phyloP scores from a whole-genome alignment of 2,329 filamentous ascomycete species.

The Alternaria rosae region DNA sequence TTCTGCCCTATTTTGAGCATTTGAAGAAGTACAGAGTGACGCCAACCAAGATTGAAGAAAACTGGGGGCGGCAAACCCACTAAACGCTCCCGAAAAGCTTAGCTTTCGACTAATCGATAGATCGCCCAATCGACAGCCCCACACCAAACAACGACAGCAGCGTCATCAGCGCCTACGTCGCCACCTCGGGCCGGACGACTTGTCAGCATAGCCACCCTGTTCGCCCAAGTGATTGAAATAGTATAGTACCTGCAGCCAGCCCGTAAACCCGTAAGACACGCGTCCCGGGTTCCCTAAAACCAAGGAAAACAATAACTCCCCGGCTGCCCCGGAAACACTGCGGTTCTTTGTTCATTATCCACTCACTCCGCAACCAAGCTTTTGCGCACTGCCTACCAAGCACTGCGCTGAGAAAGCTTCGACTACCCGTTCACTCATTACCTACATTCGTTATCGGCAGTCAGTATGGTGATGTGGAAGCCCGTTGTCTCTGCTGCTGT shows the following conservation, averaged over 20 bases:
- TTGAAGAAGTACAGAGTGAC: not conserved
- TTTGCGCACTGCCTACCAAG: constrained; percentile 16
- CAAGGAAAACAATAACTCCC: not conserved
- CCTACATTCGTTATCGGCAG: constrained; percentile 11
- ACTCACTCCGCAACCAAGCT: constrained; percentile 15
- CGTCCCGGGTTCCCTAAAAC: not conserved
- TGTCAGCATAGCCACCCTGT: constrained; percentile 2
- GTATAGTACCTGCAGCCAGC: not conserved
- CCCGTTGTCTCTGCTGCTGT: constrained; percentile 21
- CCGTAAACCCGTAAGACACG: not conserved
- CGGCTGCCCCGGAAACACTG: constrained; percentile 8
- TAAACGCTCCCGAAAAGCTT: not conserved
- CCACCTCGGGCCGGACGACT: constrained; percentile 2
- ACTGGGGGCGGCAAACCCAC: not conserved
- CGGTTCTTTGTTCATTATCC: not conserved
- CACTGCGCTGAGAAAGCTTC: constrained; percentile 18
- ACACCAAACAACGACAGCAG: constrained; percentile 2
- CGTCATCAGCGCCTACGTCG: constrained; percentile 7
- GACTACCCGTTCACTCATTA: constrained; percentile 6
- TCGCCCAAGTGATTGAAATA: not conserved
- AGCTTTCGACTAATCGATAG: not conserved
- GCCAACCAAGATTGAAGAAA: not conserved
- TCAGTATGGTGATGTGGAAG: constrained; percentile 17
- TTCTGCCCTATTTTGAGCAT: not conserved
- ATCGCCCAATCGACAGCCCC: constrained; percentile 2